phyloP scores from a whole-genome alignment of 2,329 filamentous ascomycete species.

The Fusarium oxysporum region DNA sequence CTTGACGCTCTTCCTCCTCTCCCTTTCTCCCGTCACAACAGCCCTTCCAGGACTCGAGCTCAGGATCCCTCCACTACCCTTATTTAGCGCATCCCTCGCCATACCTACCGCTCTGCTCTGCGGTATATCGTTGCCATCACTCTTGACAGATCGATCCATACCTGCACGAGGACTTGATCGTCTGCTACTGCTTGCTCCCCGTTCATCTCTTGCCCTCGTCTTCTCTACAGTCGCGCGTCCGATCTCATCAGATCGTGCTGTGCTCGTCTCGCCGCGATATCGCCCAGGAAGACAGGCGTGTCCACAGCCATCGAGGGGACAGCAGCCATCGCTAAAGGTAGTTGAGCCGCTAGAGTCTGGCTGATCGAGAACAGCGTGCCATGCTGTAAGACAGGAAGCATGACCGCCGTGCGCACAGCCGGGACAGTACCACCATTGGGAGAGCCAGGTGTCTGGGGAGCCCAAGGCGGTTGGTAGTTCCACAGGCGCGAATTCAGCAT shows the following conservation, averaged over 20 bases:
- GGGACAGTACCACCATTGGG: slow-evolving; percentile 72
- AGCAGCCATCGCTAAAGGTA: slow-evolving; percentile 66
- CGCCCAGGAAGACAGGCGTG: slow-evolving; percentile 71
- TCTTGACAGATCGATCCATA: slow-evolving; percentile 48
- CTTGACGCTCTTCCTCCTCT: slow-evolving; percentile 74
- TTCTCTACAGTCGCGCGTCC: slow-evolving; percentile 60
- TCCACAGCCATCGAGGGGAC: slow-evolving; percentile 73
- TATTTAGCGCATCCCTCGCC: slow-evolving; percentile 65
- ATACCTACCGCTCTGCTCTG: slow-evolving; percentile 71
- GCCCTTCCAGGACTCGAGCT: slow-evolving; percentile 63
- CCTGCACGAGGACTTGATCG: slow-evolving; percentile 47
- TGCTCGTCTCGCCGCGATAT: slow-evolving; percentile 62
- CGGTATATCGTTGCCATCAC: slow-evolving; percentile 65
- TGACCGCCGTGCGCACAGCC: slow-evolving; percentile 73
- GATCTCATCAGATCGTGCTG: slow-evolving; percentile 63
- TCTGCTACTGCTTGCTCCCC: slow-evolving; percentile 41
- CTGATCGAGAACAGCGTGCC: slow-evolving; percentile 60
- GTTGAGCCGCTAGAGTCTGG: slow-evolving; percentile 34
- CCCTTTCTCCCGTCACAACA: slow-evolving; percentile 56
- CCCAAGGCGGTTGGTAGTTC: slow-evolving; percentile 47
- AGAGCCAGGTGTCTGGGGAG: slow-evolving; percentile 44
- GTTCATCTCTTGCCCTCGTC: slow-evolving; percentile 44
- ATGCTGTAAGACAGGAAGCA: slow-evolving; percentile 67
- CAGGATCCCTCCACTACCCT: slow-evolving; percentile 53
- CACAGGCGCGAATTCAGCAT: slow-evolving; percentile 52